Evolutionary conservation across 1,139 yeast genomes (phyloP), one percentile per base, ranked within the genome.

Genomic region (Debaryomyces psychrophilus): DNA sequence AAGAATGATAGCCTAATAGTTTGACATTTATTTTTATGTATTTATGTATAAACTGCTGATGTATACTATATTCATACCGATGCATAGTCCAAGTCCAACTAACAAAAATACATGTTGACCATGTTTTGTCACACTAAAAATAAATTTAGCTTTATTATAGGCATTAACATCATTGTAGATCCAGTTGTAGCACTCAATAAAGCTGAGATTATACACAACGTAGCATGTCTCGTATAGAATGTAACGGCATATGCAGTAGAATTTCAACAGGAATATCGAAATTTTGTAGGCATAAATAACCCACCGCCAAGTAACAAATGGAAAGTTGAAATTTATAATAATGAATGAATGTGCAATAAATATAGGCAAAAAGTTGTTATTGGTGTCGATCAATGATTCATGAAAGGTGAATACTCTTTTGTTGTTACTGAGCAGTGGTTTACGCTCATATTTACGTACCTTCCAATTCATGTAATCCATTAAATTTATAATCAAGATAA

Each of bases 281-380:
- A 54, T 14, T 26, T 53, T 53, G 52, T 58, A 61, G 8, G 52
- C 11, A 15, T 33, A 43, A 8, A 49, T 31, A 7, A 52, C n/a
- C 41, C 37, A 31, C 4, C 33, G 20, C 15, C 31, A 37, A 23
- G 31, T 18, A 36, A 46, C 42, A 37, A 54, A 50, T 7, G 60
- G 62, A 49, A 57, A 57, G 38, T 51, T 51, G 46, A 52, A 47
- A 42, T 56, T 58, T 14, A 61, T 48, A 23, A 50, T 51, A 8
- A 61, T 48, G 47, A 61, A 64, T 20, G 67, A 62, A 45, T 64
- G 66, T 41, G 65, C 59, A 37, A 65, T 58, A 50, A 62, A 58
- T 22, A 63, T 55, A 11, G 68, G 65, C 42, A 65, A 50, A 43
- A 53, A 59, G 49, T 60, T 60, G 48, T 63, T 61, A 50, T 64